Base-by-base conservation (phyloP, 371 early-diverging fungal genomes). In the Entomophthora muscae region DNA sequence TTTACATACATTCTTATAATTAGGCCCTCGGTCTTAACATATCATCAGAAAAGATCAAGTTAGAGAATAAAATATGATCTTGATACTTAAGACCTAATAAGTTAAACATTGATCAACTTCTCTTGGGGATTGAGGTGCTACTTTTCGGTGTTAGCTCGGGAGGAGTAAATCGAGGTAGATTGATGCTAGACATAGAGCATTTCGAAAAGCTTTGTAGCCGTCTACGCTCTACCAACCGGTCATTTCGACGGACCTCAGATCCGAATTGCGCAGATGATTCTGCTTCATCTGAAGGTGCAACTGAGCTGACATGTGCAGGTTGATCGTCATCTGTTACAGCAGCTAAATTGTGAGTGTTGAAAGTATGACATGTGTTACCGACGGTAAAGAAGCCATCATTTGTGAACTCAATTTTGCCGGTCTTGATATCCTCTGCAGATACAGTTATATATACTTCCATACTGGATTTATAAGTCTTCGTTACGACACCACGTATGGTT, bases 361-460 rank as follows among this genome's bases (percentile, higher is more conserved):
- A 42, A 42, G 42, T 10, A 42, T 42, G 10, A 42, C n/a, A n/a
- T n/a, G 42, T 5, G 10, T 57, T 61, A 61, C 31, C 61, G 2
- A 61, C 31, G 32, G 62, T 62, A 22, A 62, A 62, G n/a, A 62
- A 62, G 23, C 62, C 62, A 52, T 62, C 62, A 27, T 62, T 62
- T 17, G 62, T 62, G 53, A 62, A 62, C 10, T 13, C 42, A 2
- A 26, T 26, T 26, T 52, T 29, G 3, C 23, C 28, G 21, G 53
- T 62, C 7, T 23, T 28, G 17, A 24, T n/a, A 27, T 51, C 22
- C n/a, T 26, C 27, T 1, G 22, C 12, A 26, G 53, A 12, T 1
- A 62, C 53, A 13, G 53, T 29, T 12, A 78, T 77, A 69, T 77
- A 82, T 0, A 80, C 77, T 66, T 80, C 82, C 70, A 82, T 70